Conservation (phyloP, 2,329 filamentous ascomycete species). For the Trichoderma gracile region DNA sequence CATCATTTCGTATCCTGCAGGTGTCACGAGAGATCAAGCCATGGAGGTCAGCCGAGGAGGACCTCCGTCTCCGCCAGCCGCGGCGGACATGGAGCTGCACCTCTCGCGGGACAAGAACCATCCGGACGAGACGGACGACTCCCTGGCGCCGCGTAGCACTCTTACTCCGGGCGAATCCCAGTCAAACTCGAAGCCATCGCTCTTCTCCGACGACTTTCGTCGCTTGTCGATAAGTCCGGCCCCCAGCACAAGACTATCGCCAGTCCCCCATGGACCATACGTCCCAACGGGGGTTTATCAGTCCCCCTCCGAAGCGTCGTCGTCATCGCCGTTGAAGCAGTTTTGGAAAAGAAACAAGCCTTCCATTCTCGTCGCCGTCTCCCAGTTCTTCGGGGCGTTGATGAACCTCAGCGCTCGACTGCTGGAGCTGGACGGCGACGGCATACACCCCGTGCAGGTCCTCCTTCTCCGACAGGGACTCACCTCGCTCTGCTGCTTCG, state of each 20-base stretch:
- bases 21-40: not conserved
- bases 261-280: constrained; percentile 26
- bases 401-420: constrained; percentile 84
- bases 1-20: not conserved
- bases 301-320: not conserved
- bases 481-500: constrained; percentile 64
- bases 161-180: constrained; percentile 3
- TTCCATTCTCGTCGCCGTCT: constrained; percentile 68
- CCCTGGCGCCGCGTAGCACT: not conserved
- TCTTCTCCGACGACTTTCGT: constrained; percentile 13
- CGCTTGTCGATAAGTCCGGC: constrained; percentile 32
- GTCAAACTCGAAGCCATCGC: constrained; percentile 13
- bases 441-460: constrained; percentile 81
- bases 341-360: constrained; percentile 70
- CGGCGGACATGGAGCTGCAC: constrained; percentile 16
- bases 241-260: constrained; percentile 29
- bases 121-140: constrained; percentile 11
- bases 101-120: not conserved
- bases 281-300: not conserved
- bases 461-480: constrained; percentile 78
- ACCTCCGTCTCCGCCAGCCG: constrained; percentile 1
- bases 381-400: constrained; percentile 77
- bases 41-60: constrained; percentile 8
- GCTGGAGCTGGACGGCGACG: constrained; percentile 69
- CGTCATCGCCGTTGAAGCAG: constrained; percentile 32